These are phyloP conservation scores for Trypethelium eluteriae DNA, from an alignment of 495 filamentous ascomycete species.

Conservation along the genomic window DNA sequence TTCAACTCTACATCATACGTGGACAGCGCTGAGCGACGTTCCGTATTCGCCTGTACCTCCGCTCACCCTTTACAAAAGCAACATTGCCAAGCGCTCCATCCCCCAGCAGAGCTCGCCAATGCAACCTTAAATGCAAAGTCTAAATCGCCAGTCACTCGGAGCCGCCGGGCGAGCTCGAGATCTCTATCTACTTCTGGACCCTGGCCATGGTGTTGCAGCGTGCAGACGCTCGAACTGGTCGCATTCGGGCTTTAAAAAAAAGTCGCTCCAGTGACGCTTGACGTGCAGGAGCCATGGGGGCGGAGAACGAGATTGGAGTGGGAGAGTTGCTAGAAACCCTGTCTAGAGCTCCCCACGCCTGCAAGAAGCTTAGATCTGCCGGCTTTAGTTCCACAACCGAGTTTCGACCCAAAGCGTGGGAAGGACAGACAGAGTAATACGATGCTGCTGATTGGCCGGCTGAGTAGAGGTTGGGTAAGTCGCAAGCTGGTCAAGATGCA, in stretches of 20 bases:
- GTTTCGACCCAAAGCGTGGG: background rate
- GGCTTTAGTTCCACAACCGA: background rate
- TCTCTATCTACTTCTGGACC: background rate
- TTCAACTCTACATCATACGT: background rate
- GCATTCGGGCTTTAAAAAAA: background rate
- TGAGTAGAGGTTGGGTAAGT: background rate
- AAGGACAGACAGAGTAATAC: background rate
- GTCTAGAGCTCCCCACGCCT: background rate
- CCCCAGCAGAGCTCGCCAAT: background rate
- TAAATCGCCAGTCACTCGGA: background rate
- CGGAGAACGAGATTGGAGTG: background rate
- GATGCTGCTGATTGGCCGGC: background rate
- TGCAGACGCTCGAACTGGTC: background rate
- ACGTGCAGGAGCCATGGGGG: conserved; percentile 1
- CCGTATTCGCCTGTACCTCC: background rate
- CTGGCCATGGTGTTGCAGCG: background rate
- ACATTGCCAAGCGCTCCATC: background rate
- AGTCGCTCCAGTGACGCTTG: background rate
- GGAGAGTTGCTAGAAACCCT: background rate
- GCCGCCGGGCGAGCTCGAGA: background rate
- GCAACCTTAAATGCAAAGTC: background rate
- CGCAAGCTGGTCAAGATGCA: no score
- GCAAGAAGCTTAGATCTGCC: conserved; percentile 6
- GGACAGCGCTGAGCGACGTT: background rate
- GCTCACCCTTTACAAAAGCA: conserved; percentile 2